These are phyloP conservation scores for Lodderomyces margitis DNA, from an alignment of 1,139 yeast genomes.

Conservation along the genomic window DNA sequence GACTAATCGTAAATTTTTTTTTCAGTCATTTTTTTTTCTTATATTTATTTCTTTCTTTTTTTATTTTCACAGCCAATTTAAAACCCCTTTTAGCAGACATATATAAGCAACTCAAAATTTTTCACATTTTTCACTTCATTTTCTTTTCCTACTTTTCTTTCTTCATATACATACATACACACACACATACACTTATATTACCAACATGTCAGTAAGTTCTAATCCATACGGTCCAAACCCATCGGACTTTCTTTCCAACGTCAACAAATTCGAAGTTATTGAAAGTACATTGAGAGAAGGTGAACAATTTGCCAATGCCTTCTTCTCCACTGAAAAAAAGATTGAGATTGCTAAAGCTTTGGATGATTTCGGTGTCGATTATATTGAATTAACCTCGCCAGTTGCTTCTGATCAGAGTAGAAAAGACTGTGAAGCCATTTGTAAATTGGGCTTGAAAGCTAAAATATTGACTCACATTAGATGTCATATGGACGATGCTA, in stretches of 20 bases:
- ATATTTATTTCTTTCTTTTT: background rate
- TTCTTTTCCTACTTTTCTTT: background rate
- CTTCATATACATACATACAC: background rate
- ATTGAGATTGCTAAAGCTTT: slow-evolving; percentile 96
- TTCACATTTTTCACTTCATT: slow-evolving; percentile 4
- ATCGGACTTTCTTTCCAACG: slow-evolving; percentile 87
- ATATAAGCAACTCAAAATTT: slow-evolving; percentile 3
- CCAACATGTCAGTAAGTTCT: slow-evolving; percentile 9
- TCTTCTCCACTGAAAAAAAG: slow-evolving; percentile 91
- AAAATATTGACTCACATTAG: slow-evolving; percentile 90
- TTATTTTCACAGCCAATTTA: slow-evolving; percentile 1
- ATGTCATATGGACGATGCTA: slow-evolving; percentile 98
- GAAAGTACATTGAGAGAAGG: slow-evolving; percentile 98
- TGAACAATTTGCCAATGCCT: slow-evolving; percentile 97
- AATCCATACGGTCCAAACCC: slow-evolving; percentile 98
- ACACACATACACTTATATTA: background rate
- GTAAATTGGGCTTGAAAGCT: slow-evolving; percentile 94
- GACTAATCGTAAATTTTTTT: background rate
- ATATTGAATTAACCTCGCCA: slow-evolving; percentile 95
- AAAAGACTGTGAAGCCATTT: slow-evolving; percentile 94
- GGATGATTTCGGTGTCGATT: slow-evolving; percentile 97
- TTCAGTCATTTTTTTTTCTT: background rate
- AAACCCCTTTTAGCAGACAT: background rate
- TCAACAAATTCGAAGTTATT: slow-evolving; percentile 82
- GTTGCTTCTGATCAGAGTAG: slow-evolving; percentile 96